Percentiles rank a stretch among this genome's conserved stretches.
These are phyloP conservation scores for Paraconiothyrium sp. DNA, from an alignment of 2,329 filamentous ascomycete species.

Conservation along the genomic window DNA sequence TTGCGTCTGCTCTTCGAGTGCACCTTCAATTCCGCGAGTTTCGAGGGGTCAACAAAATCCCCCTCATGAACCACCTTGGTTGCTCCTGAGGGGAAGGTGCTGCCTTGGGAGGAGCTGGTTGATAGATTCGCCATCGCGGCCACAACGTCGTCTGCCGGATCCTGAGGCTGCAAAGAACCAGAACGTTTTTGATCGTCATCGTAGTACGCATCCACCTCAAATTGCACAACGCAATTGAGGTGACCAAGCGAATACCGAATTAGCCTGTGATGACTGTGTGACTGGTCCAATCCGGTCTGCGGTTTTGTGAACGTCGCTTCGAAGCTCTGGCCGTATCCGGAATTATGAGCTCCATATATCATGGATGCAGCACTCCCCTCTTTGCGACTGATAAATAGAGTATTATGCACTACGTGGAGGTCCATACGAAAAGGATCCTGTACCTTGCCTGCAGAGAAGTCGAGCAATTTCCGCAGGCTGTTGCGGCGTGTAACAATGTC, in stretches of 20 bases:
- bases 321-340: constrained; percentile 45
- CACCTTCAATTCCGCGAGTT: constrained; percentile 32
- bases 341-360: constrained; percentile 22
- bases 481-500: constrained; percentile 34
- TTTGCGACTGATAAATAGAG: constrained; percentile 46
- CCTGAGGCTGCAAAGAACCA: constrained; percentile 17
- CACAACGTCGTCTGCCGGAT: constrained; percentile 12
- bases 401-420: constrained; percentile 42
- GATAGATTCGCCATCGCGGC: constrained; percentile 16
- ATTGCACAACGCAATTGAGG: constrained; percentile 27
- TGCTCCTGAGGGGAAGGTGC: too few relatives aligned
- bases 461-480: constrained; percentile 30
- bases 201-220: constrained; percentile 35
- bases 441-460: constrained; percentile 29
- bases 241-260: constrained; percentile 29
- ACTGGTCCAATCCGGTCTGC: constrained; percentile 25
- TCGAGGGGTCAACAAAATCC: constrained; percentile 8
- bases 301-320: constrained; percentile 38
- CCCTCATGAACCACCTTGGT: constrained; percentile 22
- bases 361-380: constrained; percentile 29
- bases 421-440: constrained; percentile 43
- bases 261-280: constrained; percentile 30
- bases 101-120: constrained; percentile 9
- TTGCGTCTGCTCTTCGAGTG: constrained; percentile 13
- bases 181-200: constrained; percentile 11